These are phyloP conservation scores for Penicillium concentricum DNA, from an alignment of 2,329 filamentous ascomycete genomes.

Conservation along the genomic window DNA sequence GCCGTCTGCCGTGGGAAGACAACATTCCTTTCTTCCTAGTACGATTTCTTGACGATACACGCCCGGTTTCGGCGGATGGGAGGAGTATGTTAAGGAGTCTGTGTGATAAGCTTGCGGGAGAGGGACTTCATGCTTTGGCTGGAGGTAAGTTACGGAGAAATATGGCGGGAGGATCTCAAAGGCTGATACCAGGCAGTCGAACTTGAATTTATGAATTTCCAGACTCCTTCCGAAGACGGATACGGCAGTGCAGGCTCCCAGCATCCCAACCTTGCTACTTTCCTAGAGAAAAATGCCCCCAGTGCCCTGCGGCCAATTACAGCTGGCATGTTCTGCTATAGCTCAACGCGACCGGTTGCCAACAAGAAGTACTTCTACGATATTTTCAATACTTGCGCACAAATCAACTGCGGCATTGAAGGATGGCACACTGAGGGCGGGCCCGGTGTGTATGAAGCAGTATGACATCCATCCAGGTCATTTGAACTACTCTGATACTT, in stretches of 20 bases:
- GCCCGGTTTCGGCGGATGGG: conserved; percentile 73
- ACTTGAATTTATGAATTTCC: conserved; percentile 68
- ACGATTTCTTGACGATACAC: conserved; percentile 73
- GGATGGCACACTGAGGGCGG: conserved; percentile 94
- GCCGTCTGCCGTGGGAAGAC: conserved; percentile 85
- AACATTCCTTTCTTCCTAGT: conserved; percentile 81
- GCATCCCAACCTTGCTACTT: conserved; percentile 73
- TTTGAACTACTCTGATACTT: neutral
- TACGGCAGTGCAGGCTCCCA: conserved; percentile 66
- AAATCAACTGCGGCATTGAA: conserved; percentile 77
- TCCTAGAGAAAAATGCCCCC: conserved; percentile 69
- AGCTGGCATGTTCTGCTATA: conserved; percentile 93
- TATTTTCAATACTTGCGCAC: conserved; percentile 73
- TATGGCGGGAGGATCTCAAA: neutral
- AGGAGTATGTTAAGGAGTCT: conserved; percentile 69
- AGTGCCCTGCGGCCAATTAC: conserved; percentile 73
- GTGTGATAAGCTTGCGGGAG: conserved; percentile 62
- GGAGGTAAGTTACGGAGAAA: conserved; percentile 61
- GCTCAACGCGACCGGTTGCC: conserved; percentile 76
- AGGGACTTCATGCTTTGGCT: conserved; percentile 78
- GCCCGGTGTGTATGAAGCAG: conserved; percentile 90
- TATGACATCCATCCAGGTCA: conserved; percentile 22
- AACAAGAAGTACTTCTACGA: conserved; percentile 90
- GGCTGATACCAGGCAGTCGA: conserved; percentile 59
- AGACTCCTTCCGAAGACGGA: conserved; percentile 29